These are phyloP conservation scores for Porcisia hertigi DNA, from an alignment of 208 protist species.

Conservation along the genomic window DNA sequence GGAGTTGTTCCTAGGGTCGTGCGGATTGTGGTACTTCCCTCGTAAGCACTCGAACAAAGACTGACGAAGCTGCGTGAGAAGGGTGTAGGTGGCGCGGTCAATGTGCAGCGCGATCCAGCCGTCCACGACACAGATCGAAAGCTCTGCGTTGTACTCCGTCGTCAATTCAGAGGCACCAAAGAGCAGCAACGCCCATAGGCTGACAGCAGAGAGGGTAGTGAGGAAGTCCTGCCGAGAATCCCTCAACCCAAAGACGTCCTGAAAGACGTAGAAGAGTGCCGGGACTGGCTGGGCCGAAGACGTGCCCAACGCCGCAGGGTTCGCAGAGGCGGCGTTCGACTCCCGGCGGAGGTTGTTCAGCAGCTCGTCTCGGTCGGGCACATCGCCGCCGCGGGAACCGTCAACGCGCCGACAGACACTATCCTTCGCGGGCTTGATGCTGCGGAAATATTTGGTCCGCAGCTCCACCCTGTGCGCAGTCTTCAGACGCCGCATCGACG, in stretches of 20 bases:
- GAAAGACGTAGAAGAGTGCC: constrained; percentile 79
- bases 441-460: constrained; percentile 47
- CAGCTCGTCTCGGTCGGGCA: constrained; percentile 35
- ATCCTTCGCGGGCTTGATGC: constrained; percentile 73
- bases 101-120: constrained; percentile 76
- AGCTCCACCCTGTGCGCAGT: constrained; percentile 46
- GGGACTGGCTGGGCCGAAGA: constrained; percentile 20
- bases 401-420: constrained; percentile 75
- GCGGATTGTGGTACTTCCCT: constrained; percentile 61
- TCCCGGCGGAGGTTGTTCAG: constrained; percentile 22
- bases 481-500: not conserved
- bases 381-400: constrained; percentile 22
- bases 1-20: constrained; percentile 56
- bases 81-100: constrained; percentile 36
- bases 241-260: constrained; percentile 67
- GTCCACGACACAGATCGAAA: constrained; percentile 73
- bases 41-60: constrained; percentile 56
- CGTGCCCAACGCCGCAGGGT: not conserved
- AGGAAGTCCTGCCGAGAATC: constrained; percentile 68
- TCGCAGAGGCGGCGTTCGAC: not conserved
- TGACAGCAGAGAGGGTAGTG: constrained; percentile 71
- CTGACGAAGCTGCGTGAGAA: constrained; percentile 44
- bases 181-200: constrained; percentile 82
- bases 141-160: constrained; percentile 39
- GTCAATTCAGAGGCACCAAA: constrained; percentile 74